phyloP scores from a whole-genome alignment of 78 protist genomes.

The Isochrysis galbana region DNA sequence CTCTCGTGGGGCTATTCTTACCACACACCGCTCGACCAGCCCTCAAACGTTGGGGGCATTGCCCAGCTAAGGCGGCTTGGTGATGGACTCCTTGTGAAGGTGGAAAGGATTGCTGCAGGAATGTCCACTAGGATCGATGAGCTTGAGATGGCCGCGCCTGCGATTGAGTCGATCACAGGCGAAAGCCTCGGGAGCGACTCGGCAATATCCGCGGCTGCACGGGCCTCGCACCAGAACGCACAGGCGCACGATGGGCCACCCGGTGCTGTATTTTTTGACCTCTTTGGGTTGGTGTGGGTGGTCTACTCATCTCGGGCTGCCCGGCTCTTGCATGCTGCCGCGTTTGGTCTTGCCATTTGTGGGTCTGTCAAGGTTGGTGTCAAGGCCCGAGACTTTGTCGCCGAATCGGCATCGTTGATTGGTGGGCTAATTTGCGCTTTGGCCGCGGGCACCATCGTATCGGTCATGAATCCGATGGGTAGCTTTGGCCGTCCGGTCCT shows the following conservation, averaged over 20 bases:
- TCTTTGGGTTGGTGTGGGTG: background rate
- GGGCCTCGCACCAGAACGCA: background rate
- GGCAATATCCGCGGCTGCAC: background rate
- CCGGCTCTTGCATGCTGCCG: background rate
- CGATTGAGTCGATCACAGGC: too few species aligned
- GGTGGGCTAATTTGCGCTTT: background rate
- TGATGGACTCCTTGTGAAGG: too few species aligned
- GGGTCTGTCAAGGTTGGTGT: background rate
- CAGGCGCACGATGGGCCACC: background rate
- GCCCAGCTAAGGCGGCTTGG: too few species aligned
- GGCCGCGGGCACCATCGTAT: background rate
- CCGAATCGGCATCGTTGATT: background rate
- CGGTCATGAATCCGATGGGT: background rate
- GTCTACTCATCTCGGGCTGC: background rate
- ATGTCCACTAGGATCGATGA: too few species aligned
- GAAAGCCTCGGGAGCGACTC: too few species aligned
- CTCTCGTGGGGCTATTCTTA: background rate
- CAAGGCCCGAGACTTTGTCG: background rate
- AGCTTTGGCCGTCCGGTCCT: background rate
- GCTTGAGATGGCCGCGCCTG: too few species aligned
- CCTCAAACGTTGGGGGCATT: background rate
- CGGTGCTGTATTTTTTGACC: background rate
- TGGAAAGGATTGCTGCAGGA: too few species aligned
- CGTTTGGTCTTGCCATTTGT: background rate
- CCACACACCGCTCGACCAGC: background rate